phyloP scores from a whole-genome alignment of 768 basidiomycete species.

The Russula sp. region DNA sequence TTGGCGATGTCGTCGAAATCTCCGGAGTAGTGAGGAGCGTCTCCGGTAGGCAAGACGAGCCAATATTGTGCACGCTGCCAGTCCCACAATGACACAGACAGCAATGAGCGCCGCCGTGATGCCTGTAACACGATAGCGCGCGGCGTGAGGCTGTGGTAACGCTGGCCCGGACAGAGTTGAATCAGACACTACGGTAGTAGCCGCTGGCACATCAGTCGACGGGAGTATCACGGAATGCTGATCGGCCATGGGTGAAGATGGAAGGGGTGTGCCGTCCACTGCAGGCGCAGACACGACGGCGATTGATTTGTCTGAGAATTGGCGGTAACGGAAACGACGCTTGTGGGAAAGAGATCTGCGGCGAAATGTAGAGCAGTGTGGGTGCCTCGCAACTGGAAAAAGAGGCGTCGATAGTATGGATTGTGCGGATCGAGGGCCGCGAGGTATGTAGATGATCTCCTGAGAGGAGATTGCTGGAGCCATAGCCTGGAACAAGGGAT shows the following conservation, averaged over 20 bases:
- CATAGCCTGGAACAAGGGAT: slow-evolving; percentile 17
- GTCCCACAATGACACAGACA: slow-evolving; percentile 15
- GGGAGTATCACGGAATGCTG: neutral
- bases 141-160: slow-evolving; percentile 8
- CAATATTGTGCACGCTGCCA: slow-evolving; percentile 3
- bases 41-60: slow-evolving; percentile 5
- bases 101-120: slow-evolving; percentile 16
- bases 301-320: neutral
- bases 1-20: neutral
- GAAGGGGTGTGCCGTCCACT: slow-evolving; percentile 2
- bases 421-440: neutral
- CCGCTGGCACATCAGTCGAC: neutral
- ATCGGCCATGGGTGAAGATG: neutral
- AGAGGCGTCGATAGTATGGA: neutral
- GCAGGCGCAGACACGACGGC: neutral
- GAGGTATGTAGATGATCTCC: neutral
- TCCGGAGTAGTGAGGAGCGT: neutral
- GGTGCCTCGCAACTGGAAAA: slow-evolving; percentile 1
- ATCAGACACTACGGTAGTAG: neutral
- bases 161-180: neutral
- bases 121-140: neutral
- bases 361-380: slow-evolving; percentile 2
- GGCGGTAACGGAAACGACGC: slow-evolving; percentile 20
- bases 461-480: slow-evolving; percentile 20
- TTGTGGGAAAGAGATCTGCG: slow-evolving; percentile 11